A percentile compares a stretch with the other conserved stretches of the same genome.
Conservation (phyloP, 371 early-diverging fungal genomes). For the Lichtheimia hyalospora region DNA sequence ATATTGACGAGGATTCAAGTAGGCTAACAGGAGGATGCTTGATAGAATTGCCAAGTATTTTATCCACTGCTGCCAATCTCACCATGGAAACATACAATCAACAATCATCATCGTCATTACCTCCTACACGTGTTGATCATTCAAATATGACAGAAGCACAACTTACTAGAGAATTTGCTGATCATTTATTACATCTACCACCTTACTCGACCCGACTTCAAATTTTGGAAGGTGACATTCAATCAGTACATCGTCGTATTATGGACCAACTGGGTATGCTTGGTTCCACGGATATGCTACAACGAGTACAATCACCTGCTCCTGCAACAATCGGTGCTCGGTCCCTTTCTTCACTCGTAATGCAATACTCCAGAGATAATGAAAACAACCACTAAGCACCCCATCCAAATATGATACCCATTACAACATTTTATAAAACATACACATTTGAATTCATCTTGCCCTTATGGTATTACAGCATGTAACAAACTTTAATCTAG, state of each 20-base stretch:
- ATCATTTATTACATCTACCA: constrained; percentile 29
- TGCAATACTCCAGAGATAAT: no score
- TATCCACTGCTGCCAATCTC: constrained; percentile 17
- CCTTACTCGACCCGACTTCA: constrained; percentile 35
- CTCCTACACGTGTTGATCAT: constrained; percentile 4
- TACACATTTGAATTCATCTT: no score
- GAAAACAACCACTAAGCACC: no score
- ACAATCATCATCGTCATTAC: constrained; percentile 3
- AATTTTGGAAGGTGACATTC: constrained; percentile 26
- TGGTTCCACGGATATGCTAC: constrained; percentile 6
- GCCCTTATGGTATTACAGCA: no score
- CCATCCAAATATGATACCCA: no score
- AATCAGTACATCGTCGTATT: constrained; percentile 36
- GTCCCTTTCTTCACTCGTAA: no score
- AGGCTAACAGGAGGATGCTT: background rate
- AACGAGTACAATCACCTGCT: background rate
- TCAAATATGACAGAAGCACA: constrained; percentile 4
- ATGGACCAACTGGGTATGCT: constrained; percentile 29
- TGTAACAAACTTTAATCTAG: no score
- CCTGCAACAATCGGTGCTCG: background rate
- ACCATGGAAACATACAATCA: background rate
- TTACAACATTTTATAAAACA: no score
- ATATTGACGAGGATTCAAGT: background rate
- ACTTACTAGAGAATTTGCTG: constrained; percentile 20
- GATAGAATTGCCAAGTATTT: constrained; percentile 27